Percentiles rank a stretch among this genome's conserved stretches.
These are phyloP conservation scores for Blakeslea trispora DNA, from an alignment of 371 early-diverging fungal genomes.

Conservation along the genomic window DNA sequence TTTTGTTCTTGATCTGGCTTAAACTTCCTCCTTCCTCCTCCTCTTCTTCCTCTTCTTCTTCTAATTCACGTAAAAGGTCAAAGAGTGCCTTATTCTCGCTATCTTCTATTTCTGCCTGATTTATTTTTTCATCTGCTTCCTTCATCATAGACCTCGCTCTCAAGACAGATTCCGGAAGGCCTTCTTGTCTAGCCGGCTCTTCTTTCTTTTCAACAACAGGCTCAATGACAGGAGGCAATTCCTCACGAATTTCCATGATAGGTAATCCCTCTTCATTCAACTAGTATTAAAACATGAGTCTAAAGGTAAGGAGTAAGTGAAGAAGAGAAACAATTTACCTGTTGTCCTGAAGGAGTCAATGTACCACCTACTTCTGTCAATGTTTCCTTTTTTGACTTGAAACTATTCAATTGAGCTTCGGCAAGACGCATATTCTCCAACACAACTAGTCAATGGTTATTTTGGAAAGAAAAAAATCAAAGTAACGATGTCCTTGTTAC, in stretches of 20 bases:
- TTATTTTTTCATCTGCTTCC: conserved; percentile 23
- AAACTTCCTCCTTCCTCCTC: conserved; percentile 18
- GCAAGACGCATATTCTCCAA: conserved; percentile 59
- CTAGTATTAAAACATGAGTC: no score
- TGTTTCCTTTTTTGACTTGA: conserved; percentile 32
- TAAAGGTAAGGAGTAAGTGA: no score
- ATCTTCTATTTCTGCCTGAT: conserved; percentile 3
- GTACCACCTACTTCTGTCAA: conserved; percentile 18
- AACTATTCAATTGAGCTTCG: conserved; percentile 54
- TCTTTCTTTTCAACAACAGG: no score
- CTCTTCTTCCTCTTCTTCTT: conserved; percentile 45
- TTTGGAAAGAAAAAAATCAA: background rate
- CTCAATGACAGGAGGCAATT: conserved; percentile 39
- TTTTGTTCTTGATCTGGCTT: background rate
- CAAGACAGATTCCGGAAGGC: conserved; percentile 29
- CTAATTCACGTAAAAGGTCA: conserved; percentile 54
- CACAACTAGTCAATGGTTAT: conserved; percentile 49
- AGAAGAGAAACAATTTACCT: no score
- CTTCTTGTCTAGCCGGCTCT: conserved; percentile 6
- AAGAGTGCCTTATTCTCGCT: conserved; percentile 51
- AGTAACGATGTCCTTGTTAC: conserved; percentile 35
- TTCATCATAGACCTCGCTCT: conserved; percentile 32
- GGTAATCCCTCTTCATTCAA: conserved; percentile 89
- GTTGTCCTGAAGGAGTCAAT: conserved; percentile 3
- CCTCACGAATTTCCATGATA: conserved; percentile 86